Percentiles rank a stretch among this genome's conserved stretches.
Conservation (phyloP, 2,329 filamentous ascomycete species). For the Verticillium longisporum region DNA sequence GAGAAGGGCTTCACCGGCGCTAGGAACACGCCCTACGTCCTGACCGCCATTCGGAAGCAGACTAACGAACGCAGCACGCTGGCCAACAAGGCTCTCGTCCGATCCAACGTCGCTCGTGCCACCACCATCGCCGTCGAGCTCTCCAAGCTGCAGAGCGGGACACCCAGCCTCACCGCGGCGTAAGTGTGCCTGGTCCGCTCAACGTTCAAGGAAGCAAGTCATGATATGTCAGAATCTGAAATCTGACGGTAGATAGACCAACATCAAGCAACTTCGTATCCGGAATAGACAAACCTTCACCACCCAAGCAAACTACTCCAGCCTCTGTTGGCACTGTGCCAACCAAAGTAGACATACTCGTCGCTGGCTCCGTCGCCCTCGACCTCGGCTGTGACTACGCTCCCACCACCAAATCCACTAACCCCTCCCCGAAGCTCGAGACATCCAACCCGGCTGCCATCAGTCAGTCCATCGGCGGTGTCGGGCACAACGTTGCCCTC, state of each 20-base stretch:
- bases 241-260: constrained; percentile 13
- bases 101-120: constrained; percentile 46
- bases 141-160: constrained; percentile 21
- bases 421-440: constrained; percentile 47
- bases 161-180: constrained; percentile 4
- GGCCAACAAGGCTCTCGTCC: constrained; percentile 63
- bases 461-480: constrained; percentile 78
- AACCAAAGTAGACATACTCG: constrained; percentile 59
- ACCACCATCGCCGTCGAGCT: constrained; percentile 48
- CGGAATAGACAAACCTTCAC: constrained; percentile 2
- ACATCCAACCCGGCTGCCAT: constrained; percentile 86
- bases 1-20: constrained; percentile 63
- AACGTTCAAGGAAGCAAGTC: constrained; percentile 1
- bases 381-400: constrained; percentile 79
- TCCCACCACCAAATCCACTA: constrained; percentile 6
- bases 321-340: constrained; percentile 4
- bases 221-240: not conserved
- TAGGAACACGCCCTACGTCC: constrained; percentile 78
- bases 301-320: not conserved
- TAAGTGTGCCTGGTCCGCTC: constrained; percentile 5
- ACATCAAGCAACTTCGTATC: constrained; percentile 7
- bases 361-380: constrained; percentile 84
- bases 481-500: constrained; percentile 85
- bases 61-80: constrained; percentile 63
- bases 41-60: constrained; percentile 72